These are phyloP conservation scores for Thelephora ganbajun DNA, from an alignment of 768 basidiomycete species.

Conservation along the genomic window DNA sequence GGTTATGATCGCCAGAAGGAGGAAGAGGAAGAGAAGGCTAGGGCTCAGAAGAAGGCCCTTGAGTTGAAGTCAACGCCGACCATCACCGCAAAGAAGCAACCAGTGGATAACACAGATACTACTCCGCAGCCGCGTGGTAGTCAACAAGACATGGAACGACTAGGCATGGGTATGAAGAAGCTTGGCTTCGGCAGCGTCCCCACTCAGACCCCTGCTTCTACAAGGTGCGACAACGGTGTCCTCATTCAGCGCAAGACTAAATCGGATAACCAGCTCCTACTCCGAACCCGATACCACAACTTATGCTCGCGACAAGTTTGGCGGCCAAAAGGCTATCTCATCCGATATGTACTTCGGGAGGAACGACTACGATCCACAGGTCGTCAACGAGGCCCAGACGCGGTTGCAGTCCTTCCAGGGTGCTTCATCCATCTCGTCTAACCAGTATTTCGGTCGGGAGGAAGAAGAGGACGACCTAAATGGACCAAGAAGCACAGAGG, in stretches of 20 bases:
- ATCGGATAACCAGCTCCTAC: constrained; percentile 6
- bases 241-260: not conserved
- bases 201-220: constrained; percentile 37
- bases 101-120: constrained; percentile 13
- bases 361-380: constrained; percentile 67
- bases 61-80: constrained; percentile 17
- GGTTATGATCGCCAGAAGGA: constrained; percentile 84
- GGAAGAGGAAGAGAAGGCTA: constrained; percentile 66
- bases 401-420: constrained; percentile 81
- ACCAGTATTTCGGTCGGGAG: constrained; percentile 89
- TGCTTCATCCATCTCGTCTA: constrained; percentile 87
- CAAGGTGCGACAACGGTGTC: constrained; percentile 23
- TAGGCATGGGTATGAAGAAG: constrained; percentile 61
- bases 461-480: constrained; percentile 41
- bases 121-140: constrained; percentile 24
- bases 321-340: constrained; percentile 87
- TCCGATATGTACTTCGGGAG: constrained; percentile 97
- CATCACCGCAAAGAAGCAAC: constrained; percentile 17
- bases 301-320: constrained; percentile 83
- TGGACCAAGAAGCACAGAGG: constrained; percentile 33
- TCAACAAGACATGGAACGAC: constrained; percentile 36
- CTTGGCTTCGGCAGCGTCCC: constrained; percentile 82
- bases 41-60: constrained; percentile 37
- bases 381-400: constrained; percentile 61
- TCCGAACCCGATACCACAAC: constrained; percentile 43